Evolutionary conservation across 139 green algal genomes (phyloP).

Genomic region (Chlorella sp.): DNA sequence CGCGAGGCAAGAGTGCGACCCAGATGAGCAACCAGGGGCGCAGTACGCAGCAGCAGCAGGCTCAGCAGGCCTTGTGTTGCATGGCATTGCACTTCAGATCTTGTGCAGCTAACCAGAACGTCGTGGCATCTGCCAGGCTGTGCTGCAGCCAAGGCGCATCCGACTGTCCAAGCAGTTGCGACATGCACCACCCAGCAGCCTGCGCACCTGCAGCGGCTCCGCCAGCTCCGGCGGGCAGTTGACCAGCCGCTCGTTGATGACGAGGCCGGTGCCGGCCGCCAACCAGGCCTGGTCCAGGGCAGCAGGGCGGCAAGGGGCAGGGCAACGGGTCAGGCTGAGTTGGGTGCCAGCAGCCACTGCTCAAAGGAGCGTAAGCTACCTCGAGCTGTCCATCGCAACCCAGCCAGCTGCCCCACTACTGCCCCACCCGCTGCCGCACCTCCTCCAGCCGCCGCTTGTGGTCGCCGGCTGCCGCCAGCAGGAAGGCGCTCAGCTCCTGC

Average conservation of each 20-base stretch:
- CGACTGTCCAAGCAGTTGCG: too few species aligned
- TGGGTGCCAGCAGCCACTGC: not conserved
- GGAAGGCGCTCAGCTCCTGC: slow-evolving; percentile 64
- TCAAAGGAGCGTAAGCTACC: not conserved
- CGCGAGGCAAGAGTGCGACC: too few species aligned
- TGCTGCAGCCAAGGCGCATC: too few species aligned
- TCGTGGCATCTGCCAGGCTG: too few species aligned
- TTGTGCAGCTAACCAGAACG: too few species aligned
- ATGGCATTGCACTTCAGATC: too few species aligned
- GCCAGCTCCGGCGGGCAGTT: slow-evolving; percentile 87
- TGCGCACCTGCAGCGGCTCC: slow-evolving; percentile 64
- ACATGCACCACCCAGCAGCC: too few species aligned
- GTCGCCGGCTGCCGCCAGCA: slow-evolving; percentile 47
- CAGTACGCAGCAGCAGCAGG: too few species aligned
- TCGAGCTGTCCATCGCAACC: too few species aligned
- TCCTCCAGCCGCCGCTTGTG: slow-evolving; percentile 20
- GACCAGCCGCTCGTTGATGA: slow-evolving; percentile 90
- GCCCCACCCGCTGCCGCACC: slow-evolving; percentile 37
- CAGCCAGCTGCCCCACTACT: not conserved
- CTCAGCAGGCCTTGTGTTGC: too few species aligned
- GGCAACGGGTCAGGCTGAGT: not conserved
- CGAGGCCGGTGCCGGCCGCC: slow-evolving; percentile 60
- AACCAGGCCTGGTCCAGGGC: slow-evolving; percentile 52
- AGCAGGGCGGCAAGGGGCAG: not conserved
- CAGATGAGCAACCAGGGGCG: too few species aligned